These are phyloP conservation scores for Pseudonectria buxi DNA, from an alignment of 2,329 filamentous ascomycete genomes.

Conservation along the genomic window DNA sequence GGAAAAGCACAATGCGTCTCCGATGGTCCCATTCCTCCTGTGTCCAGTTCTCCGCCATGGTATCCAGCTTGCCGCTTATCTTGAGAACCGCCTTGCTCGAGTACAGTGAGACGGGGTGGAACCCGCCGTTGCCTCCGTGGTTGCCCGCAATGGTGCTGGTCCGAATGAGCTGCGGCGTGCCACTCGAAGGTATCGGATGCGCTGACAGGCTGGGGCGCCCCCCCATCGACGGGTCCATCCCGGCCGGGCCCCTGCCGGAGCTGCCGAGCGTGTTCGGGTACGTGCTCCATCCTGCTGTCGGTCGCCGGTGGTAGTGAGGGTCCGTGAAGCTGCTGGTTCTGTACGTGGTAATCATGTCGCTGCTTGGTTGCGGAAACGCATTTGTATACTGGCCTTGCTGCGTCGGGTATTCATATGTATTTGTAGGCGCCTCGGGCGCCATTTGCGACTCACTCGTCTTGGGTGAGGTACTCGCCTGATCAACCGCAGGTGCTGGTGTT, in stretches of 20 bases:
- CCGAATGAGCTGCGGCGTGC: conserved; percentile 44
- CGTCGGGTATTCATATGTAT: conserved; percentile 41
- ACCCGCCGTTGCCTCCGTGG: conserved; percentile 37
- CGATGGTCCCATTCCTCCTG: conserved; percentile 72
- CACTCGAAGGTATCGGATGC: conserved; percentile 39
- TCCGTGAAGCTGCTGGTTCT: conserved; percentile 46
- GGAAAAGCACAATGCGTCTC: conserved; percentile 83
- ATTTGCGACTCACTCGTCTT: conserved; percentile 34
- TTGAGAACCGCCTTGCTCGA: conserved; percentile 79
- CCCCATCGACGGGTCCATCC: conserved; percentile 37
- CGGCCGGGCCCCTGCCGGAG: conserved; percentile 36
- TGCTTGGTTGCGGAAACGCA: conserved; percentile 34
- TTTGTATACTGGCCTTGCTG: conserved; percentile 34
- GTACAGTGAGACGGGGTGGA: conserved; percentile 76
- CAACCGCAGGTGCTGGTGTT: conserved; percentile 29
- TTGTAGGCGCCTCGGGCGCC: conserved; percentile 34
- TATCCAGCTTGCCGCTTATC: conserved; percentile 75
- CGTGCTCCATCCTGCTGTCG: conserved; percentile 33
- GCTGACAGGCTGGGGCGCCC: conserved; percentile 40
- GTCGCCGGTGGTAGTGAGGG: conserved; percentile 37
- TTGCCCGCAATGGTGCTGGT: conserved; percentile 47
- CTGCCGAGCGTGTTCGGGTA: conserved; percentile 36
- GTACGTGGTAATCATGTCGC: conserved; percentile 51
- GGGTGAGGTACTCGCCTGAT: conserved; percentile 36
- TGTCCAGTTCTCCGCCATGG: conserved; percentile 79